phyloP scores from a whole-genome alignment of 495 filamentous ascomycete genomes.

The Podospora tetraspora region DNA sequence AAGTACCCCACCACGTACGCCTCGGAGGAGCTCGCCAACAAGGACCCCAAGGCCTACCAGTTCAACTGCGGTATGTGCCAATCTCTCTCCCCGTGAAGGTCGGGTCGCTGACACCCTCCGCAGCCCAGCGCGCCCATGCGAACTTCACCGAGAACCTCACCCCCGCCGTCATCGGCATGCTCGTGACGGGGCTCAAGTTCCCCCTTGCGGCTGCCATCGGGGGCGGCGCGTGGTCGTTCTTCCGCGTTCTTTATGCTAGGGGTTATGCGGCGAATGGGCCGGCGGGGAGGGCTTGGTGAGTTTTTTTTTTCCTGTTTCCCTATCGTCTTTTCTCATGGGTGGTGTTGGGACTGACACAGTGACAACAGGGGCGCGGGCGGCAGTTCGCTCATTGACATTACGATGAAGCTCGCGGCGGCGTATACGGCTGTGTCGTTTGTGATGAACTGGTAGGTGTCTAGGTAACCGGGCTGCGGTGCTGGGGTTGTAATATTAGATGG shows the following conservation, averaged over 20 bases:
- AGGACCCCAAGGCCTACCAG: slow-evolving; percentile 44
- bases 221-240: slow-evolving; percentile 52
- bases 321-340: neutral
- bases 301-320: neutral
- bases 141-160: slow-evolving; percentile 66
- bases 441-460: slow-evolving; percentile 18
- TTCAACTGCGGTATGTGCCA: slow-evolving; percentile 46
- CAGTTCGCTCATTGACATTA: slow-evolving; percentile 19
- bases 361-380: slow-evolving; percentile 18
- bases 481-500: neutral
- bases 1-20: slow-evolving; percentile 63
- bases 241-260: slow-evolving; percentile 49
- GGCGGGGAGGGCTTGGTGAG: slow-evolving; percentile 28
- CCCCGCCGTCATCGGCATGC: slow-evolving; percentile 52
- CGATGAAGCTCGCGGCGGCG: slow-evolving; percentile 32
- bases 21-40: slow-evolving; percentile 51
- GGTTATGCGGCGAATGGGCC: slow-evolving; percentile 53
- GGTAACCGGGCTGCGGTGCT: neutral
- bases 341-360: neutral
- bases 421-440: slow-evolving; percentile 29
- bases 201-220: slow-evolving; percentile 48
- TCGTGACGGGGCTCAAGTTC: slow-evolving; percentile 52
- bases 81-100: neutral
- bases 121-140: slow-evolving; percentile 64
- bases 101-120: neutral